Evolutionary conservation across 140 eudicot species (phyloP).

Genomic region (Flaveria floridana): DNA sequence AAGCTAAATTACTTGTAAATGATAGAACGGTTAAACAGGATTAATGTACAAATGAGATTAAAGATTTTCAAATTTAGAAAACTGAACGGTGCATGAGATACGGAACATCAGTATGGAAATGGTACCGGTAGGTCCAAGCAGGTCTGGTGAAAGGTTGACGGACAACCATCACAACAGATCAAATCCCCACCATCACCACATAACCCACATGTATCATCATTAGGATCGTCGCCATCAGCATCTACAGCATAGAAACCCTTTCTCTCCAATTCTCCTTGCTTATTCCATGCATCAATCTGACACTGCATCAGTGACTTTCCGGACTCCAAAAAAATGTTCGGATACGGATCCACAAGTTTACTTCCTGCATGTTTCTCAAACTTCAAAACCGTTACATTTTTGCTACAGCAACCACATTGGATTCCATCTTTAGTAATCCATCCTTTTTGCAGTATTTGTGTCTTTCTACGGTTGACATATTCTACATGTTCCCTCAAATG

Average conservation of each 20-base stretch:
- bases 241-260: constrained; percentile 54
- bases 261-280: constrained; percentile 52
- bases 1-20: neutral
- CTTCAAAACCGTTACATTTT: constrained; percentile 55
- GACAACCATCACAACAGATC: constrained; percentile 94
- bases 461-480: constrained; percentile 61
- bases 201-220: constrained; percentile 84
- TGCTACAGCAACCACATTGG: constrained; percentile 82
- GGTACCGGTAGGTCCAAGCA: constrained; percentile 75
- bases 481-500: constrained; percentile 58
- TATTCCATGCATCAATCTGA: constrained; percentile 82
- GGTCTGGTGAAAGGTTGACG: constrained; percentile 84
- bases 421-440: constrained; percentile 82
- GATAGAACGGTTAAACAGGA: neutral
- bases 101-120: neutral
- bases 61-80: constrained; percentile 7
- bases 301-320: constrained; percentile 73
- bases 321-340: constrained; percentile 59
- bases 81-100: neutral
- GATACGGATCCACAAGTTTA: constrained; percentile 61
- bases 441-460: constrained; percentile 65
- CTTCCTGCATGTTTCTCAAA: constrained; percentile 85
- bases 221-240: constrained; percentile 75
- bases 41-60: constrained; percentile 7
- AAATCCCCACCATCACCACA: constrained; percentile 95